These are phyloP conservation scores for Pseudogymnoascus sp. DNA, from an alignment of 2,329 filamentous ascomycete genomes.

Conservation along the genomic window DNA sequence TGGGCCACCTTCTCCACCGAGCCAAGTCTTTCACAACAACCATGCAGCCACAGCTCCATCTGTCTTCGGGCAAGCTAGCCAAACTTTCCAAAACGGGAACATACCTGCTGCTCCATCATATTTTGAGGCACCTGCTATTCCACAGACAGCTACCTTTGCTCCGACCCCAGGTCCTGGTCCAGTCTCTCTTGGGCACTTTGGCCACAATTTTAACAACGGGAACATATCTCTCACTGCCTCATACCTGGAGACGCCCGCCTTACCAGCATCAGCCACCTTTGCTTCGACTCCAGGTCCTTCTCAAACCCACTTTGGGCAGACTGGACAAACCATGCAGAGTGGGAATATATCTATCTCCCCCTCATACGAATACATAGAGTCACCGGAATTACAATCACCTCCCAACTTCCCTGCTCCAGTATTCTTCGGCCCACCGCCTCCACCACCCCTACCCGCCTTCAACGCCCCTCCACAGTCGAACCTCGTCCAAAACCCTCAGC, in stretches of 20 bases:
- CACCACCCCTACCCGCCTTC: neutral
- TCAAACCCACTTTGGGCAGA: neutral
- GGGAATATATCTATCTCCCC: neutral
- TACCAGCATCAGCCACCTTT: neutral
- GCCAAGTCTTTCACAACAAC: neutral
- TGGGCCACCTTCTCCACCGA: neutral
- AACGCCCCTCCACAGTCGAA: neutral
- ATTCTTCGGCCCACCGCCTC: constrained; percentile 2
- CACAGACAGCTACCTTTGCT: neutral
- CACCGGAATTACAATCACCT: neutral
- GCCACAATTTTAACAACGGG: neutral
- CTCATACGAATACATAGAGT: neutral
- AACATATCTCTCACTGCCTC: neutral
- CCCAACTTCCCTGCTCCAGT: neutral
- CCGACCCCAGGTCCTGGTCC: neutral
- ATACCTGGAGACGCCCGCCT: neutral
- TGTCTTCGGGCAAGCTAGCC: neutral
- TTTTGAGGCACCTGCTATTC: neutral
- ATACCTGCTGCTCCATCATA: neutral
- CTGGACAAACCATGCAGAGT: neutral
- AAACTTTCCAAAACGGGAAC: neutral
- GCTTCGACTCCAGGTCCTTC: neutral
- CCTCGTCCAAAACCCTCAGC: neutral
- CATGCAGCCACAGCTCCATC: neutral
- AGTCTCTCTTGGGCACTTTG: neutral